A percentile compares a stretch with the other conserved stretches of the same genome.
Evolutionary conservation across 2,329 filamentous ascomycete species (phyloP).

Genomic region (Botrytis cinerea): DNA sequence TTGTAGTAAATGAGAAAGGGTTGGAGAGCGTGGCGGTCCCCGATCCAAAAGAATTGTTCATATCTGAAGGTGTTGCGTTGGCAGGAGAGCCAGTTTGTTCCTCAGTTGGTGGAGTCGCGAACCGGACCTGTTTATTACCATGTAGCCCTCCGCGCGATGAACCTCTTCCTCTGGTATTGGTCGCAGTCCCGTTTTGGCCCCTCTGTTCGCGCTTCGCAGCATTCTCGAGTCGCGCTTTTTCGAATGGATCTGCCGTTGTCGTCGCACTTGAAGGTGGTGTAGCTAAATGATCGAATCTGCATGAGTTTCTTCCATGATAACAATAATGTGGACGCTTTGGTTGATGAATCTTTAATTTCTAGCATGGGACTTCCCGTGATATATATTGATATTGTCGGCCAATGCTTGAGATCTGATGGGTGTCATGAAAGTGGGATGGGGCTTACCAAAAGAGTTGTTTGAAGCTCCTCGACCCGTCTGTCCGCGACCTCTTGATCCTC

Average conservation of each 20-base stretch:
- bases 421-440: constrained; percentile 24
- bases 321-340: constrained; percentile 27
- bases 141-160: constrained; percentile 26
- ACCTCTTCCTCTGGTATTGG: constrained; percentile 34
- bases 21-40: constrained; percentile 23
- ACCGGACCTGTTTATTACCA: constrained; percentile 37
- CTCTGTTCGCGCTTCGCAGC: constrained; percentile 39
- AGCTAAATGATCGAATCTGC: constrained; percentile 27
- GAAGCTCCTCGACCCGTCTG: constrained; percentile 40
- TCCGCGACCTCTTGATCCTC: constrained; percentile 40
- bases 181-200: constrained; percentile 30
- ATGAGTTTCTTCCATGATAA: constrained; percentile 18
- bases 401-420: constrained; percentile 26
- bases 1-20: constrained; percentile 28
- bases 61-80: constrained; percentile 12
- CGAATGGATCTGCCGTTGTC: constrained; percentile 35
- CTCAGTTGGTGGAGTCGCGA: constrained; percentile 29
- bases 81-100: constrained; percentile 7
- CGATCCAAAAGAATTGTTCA: constrained; percentile 13
- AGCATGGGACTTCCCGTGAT: constrained; percentile 26
- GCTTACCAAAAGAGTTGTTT: constrained; percentile 41
- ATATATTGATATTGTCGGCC: constrained; percentile 28
- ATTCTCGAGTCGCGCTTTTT: constrained; percentile 41
- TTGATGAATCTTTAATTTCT: constrained; percentile 23
- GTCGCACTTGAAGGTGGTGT: constrained; percentile 24